Conservation (phyloP, 2,329 filamentous ascomycete genomes). For the Biscogniauxia mediterranea region DNA sequence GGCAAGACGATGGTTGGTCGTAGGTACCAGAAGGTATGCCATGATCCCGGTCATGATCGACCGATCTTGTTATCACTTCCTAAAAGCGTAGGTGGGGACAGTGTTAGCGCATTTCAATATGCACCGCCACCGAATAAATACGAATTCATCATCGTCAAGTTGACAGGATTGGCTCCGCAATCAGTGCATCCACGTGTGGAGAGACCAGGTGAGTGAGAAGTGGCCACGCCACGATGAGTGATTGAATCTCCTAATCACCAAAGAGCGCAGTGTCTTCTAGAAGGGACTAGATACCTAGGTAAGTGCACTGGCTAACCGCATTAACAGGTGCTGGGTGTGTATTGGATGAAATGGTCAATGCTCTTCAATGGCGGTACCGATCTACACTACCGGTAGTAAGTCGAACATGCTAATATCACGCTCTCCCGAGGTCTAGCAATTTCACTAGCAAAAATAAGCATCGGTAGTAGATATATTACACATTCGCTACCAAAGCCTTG, state of each 20-base stretch:
- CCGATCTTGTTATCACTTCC: slow-evolving; percentile 23
- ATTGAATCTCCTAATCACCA: background rate
- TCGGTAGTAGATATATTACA: background rate
- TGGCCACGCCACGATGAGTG: background rate
- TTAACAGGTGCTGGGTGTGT: too few species aligned
- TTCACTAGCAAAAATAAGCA: background rate
- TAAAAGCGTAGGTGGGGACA: slow-evolving; percentile 26
- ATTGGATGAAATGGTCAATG: background rate
- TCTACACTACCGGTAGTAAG: too few species aligned
- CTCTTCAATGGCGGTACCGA: background rate
- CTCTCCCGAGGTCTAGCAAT: background rate
- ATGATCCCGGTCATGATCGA: slow-evolving; percentile 16
- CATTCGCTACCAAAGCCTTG: slow-evolving; percentile 7
- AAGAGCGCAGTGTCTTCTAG: background rate
- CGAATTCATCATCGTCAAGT: slow-evolving; percentile 9
- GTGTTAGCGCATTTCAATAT: slow-evolving; percentile 12
- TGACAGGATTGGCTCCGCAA: background rate
- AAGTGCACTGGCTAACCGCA: background rate
- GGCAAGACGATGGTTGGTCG: slow-evolving; percentile 1
- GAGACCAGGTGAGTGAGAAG: background rate
- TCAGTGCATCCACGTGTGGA: background rate
- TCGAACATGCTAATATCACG: background rate
- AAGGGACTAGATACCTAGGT: background rate
- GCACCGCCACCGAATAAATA: slow-evolving; percentile 21
- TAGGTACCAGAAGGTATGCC: background rate